Evolutionary conservation across 1,139 yeast species (phyloP), one percentile per base, ranked within the genome.

Genomic region (Suhomyces chickasaworum): DNA sequence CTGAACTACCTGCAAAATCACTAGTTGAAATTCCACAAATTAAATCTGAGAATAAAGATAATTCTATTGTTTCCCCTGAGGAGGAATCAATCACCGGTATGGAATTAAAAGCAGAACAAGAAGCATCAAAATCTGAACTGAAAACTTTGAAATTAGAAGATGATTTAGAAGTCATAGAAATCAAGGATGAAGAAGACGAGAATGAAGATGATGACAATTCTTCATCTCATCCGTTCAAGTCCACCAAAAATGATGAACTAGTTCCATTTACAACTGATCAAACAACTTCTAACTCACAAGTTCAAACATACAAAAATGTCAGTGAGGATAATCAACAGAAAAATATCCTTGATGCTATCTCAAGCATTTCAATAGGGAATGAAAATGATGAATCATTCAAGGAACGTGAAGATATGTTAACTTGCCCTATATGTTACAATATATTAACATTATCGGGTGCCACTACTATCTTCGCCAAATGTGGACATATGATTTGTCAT

Each of bases 361-460:
- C 31, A 7, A 17, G 16, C 10, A 7, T 35, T 16, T 21, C 8
- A 12, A 30, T 25, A 17, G 33, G 33, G 12, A 25, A 17, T 8
- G 41, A 27, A 5, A 32, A 23, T 4, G 37, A 34, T 53, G 7
- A 44, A 38, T 18, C 27, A 9, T 37, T 41, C 15, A 39, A 38
- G 12, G 47, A 54, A 10, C 41, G 44, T 10, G 52, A 48, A 6
- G 57, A 53, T 12, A 55, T 59, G 41, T 73, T 80, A 48, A 66
- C 78, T 1, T 90, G 97, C 63, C 85, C 90, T 1, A 65, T 81
- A 40, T 89, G 97, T 61, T 69, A 72, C 53, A 91, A 85, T 52
- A 78, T 77, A 8, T 63, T 79, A n/a, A 77, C 80, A 7, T 71
- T 68, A 22, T 75, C 74, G 33, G 71, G 69, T 20, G 37, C 50